Conservation (phyloP, 495 filamentous ascomycete genomes). For the Achaetomiella virescens region DNA sequence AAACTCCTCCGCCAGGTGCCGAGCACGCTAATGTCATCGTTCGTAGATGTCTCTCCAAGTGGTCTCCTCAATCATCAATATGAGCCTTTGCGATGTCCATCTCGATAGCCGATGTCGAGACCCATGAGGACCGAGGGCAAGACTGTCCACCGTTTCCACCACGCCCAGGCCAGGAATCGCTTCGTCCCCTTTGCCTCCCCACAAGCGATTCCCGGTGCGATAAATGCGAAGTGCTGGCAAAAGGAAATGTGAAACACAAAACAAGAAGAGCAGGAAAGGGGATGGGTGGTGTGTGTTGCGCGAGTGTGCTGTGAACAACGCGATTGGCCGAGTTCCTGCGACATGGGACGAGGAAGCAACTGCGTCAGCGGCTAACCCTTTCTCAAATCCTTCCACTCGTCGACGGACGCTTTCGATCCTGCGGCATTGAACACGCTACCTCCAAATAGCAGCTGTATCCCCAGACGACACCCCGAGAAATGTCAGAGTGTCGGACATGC, state of each 20-base stretch:
- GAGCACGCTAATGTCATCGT: not conserved
- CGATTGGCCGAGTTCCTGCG: conserved; percentile 12
- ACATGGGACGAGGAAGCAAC: conserved; percentile 5
- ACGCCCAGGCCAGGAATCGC: conserved; percentile 14
- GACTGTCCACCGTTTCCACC: not conserved
- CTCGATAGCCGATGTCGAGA: not conserved
- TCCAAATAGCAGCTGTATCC: conserved; percentile 10
- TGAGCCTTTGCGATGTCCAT: not conserved
- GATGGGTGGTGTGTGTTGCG: conserved; percentile 7
- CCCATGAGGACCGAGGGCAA: not conserved
- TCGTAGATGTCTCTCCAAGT: not conserved
- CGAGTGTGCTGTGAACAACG: conserved; percentile 14
- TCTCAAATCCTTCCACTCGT: conserved; percentile 8
- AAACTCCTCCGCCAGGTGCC: not conserved
- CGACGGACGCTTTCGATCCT: conserved; percentile 13
- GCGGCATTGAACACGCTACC: conserved; percentile 3
- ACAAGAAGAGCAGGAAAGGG: conserved; percentile 10
- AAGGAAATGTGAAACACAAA: conserved; percentile 21
- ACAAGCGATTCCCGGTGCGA: conserved; percentile 36
- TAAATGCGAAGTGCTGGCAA: conserved; percentile 20
- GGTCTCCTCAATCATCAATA: not conserved
- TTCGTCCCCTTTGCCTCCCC: conserved; percentile 37
- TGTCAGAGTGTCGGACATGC: conserved; percentile 28
- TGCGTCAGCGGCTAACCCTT: not conserved
- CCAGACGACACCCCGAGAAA: conserved; percentile 20